These are phyloP conservation scores for Marasmius oreades DNA, from an alignment of 1,284 basidiomycete species.

Conservation along the genomic window DNA sequence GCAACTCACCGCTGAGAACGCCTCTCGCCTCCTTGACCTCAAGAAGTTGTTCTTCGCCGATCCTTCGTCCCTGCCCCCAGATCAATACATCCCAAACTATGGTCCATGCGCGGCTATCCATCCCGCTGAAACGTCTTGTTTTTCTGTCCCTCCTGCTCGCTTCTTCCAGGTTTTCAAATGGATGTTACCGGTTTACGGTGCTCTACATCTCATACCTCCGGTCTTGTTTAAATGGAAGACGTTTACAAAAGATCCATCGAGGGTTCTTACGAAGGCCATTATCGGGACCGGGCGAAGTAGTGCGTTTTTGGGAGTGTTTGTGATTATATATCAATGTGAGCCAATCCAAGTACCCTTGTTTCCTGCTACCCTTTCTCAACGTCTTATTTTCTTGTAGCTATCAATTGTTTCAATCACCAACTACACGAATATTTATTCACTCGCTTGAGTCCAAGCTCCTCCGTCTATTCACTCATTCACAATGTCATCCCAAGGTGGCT, in stretches of 20 bases:
- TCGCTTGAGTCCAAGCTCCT: slow-evolving; percentile 25
- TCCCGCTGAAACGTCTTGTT: slow-evolving; percentile 75
- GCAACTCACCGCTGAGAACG: slow-evolving; percentile 41
- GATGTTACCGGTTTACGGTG: slow-evolving; percentile 86
- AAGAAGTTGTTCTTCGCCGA: slow-evolving; percentile 23
- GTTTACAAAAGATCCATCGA: slow-evolving; percentile 60
- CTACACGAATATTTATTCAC: slow-evolving; percentile 48
- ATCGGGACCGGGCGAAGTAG: slow-evolving; percentile 83
- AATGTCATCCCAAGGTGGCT: slow-evolving; percentile 43
- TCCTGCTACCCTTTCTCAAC: slow-evolving; percentile 2
- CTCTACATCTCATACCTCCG: slow-evolving; percentile 86
- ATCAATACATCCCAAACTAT: slow-evolving; percentile 50
- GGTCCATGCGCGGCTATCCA: slow-evolving; percentile 71
- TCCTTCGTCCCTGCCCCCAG: slow-evolving; percentile 21
- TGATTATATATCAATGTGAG: slow-evolving; percentile 83
- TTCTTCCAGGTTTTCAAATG: slow-evolving; percentile 83
- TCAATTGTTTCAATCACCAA: slow-evolving; percentile 75
- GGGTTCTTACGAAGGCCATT: slow-evolving; percentile 61
- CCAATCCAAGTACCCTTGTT: slow-evolving; percentile 5
- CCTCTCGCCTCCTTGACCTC: slow-evolving; percentile 31
- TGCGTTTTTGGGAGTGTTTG: slow-evolving; percentile 85
- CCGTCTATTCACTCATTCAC: slow-evolving; percentile 17
- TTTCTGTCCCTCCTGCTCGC: slow-evolving; percentile 63
- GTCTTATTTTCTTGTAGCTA: slow-evolving; percentile 35
- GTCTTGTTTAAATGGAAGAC: slow-evolving; percentile 69